These are phyloP conservation scores for Plasmodium berghei DNA, from an alignment of 169 alveolate species.

Conservation along the genomic window DNA sequence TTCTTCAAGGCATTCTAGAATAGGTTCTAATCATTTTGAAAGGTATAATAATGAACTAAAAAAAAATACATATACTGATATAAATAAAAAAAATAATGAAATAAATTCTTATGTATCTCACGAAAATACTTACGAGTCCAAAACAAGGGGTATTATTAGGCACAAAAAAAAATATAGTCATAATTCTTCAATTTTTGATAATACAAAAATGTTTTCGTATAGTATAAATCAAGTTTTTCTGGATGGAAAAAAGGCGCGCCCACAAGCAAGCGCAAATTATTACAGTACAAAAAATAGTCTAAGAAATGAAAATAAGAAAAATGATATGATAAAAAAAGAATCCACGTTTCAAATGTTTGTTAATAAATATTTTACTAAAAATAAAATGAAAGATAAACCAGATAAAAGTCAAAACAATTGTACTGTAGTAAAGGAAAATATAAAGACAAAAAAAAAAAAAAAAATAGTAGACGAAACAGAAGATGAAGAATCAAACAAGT, in stretches of 20 bases:
- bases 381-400: slow-evolving; percentile 20
- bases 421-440: slow-evolving; percentile 1
- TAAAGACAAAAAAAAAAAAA: no score
- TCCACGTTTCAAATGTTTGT: slow-evolving; percentile 24
- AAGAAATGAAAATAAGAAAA: slow-evolving; percentile 12
- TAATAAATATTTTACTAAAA: slow-evolving; percentile 34
- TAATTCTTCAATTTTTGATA: not conserved
- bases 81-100: slow-evolving; percentile 15
- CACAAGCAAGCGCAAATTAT: slow-evolving; percentile 1
- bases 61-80: slow-evolving; percentile 12
- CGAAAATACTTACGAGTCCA: slow-evolving; percentile 1
- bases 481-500: slow-evolving; percentile 12
- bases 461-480: not conserved
- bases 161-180: not conserved
- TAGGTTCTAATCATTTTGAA: slow-evolving; percentile 41
- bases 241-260: not conserved
- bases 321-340: not conserved
- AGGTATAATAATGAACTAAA: not conserved
- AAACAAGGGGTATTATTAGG: not conserved
- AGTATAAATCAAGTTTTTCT: not conserved
- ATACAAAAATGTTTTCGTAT: not conserved
- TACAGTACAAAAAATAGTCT: slow-evolving; percentile 1
- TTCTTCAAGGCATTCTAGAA: slow-evolving; percentile 55
- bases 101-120: slow-evolving; percentile 9
- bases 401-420: slow-evolving; percentile 15